Conservation (phyloP, 495 filamentous ascomycete species). For the Aspergillus ostianus region DNA sequence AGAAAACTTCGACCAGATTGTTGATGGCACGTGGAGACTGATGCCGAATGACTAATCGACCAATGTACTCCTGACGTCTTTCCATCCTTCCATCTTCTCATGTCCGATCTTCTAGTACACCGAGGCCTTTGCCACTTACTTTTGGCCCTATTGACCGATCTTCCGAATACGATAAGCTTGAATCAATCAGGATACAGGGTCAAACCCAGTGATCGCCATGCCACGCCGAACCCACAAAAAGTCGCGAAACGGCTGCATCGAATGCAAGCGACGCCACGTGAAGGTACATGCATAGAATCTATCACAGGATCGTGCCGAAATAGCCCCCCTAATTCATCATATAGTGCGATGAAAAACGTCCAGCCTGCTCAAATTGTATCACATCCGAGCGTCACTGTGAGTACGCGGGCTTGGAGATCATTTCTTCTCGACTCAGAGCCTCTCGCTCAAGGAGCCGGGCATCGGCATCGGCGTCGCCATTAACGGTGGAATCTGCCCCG, state of each 20-base stretch:
- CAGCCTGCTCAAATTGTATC: constrained; percentile 35
- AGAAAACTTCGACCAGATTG: too few species aligned
- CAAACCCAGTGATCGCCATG: constrained; percentile 17
- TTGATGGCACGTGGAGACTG: background rate
- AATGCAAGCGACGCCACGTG: constrained; percentile 40
- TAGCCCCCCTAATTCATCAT: background rate
- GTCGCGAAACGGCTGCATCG: constrained; percentile 36
- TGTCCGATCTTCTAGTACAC: background rate
- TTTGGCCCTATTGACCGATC: too few species aligned
- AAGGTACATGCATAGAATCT: constrained; percentile 24
- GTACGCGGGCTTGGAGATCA: constrained; percentile 13
- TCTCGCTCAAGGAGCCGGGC: constrained; percentile 13
- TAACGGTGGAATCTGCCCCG: background rate
- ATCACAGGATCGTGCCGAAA: background rate
- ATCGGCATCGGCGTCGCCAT: constrained; percentile 5
- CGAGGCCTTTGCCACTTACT: background rate
- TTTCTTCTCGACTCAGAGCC: constrained; percentile 4
- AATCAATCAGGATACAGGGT: background rate
- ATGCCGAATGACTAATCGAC: background rate
- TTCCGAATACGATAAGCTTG: background rate
- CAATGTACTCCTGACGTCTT: background rate
- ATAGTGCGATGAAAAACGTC: constrained; percentile 38
- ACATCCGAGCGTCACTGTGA: constrained; percentile 29
- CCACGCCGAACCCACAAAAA: constrained; percentile 36
- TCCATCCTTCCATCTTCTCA: background rate